Evolutionary conservation across 2,329 filamentous ascomycete genomes (phyloP), one percentile per base, ranked within the genome.

Genomic region (Fusarium globosum): DNA sequence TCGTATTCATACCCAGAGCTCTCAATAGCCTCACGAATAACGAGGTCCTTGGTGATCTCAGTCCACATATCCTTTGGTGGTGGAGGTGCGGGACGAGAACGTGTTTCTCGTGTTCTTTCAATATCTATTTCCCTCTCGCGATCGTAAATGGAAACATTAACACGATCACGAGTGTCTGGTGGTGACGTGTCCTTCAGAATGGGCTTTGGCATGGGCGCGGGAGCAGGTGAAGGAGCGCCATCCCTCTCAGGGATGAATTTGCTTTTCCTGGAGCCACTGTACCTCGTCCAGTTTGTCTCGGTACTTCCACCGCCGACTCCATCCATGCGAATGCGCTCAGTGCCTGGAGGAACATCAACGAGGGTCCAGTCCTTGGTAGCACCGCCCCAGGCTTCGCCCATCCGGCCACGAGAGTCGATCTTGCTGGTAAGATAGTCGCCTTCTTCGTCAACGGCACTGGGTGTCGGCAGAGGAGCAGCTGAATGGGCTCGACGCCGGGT

Each of bases 1-100:
- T 98, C 94, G 79, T 92, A 98, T 68, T 94, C 91, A 82, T 97
- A 98, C 6, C 94, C 94, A 79, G 92, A 85, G 77, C 92, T 87
- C 76, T 97, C 92, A 73, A 98, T 93, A 23, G 96, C 96, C 80
- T 98, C 95, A 59, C 92, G 91, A 66, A 92, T 87, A 21, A 98
- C 94, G 41, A 98, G 84, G 76, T 97, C 95, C 83, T 97, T 97
- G 51, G 96, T 97, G 76, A 99, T 94, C 83, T 98, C 96, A 0
- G 96, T 99, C 96, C 96, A 98, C 85, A 97, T 93, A 68, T 92
- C 90, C 63, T 89, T 88, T 38, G 88, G 84, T 58, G 82, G 78
- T 61, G 77, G 87, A 65, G 74, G 80, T 56, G 70, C 81, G 69
- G 78, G 81, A 39, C 82, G 83, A 63, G 83, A 81, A 72, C 84